Base-by-base conservation (phyloP, 306 rosid genomes). In the Dicorynia guianensis region DNA sequence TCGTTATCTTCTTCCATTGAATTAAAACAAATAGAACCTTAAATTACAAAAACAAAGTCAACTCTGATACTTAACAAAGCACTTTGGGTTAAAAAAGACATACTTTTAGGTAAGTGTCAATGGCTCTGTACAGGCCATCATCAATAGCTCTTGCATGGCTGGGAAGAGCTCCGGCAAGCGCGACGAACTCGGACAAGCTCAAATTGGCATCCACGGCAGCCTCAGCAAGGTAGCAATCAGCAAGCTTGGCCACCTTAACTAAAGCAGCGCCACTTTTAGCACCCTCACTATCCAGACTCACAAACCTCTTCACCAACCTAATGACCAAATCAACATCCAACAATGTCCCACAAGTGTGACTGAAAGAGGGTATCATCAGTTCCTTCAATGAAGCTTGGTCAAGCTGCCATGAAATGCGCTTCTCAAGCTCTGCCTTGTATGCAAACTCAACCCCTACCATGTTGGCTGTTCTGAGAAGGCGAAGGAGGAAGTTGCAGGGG, bases 81-180 rank as follows among this genome's bases (percentile, higher is more conserved):
- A 71, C 33, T 2, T 39, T 40, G 60, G 58, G 61, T 25, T 42
- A 59, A 11, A 11, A 71, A 56, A 58, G 25, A 73, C 84, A 67
- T 87, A 90, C 99, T 69, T 95, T 95, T n/a, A 95, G 93, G 50
- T 87, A 95, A 17, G 97, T 95, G 63, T 95, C 99, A 81, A 95
- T 71, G 89, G 96, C 97, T 75, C 98, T 76, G 74, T 95, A 95
- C 67, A 95, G 78, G 8, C 97, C 97, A 76, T 95, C 99, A 18
- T 95, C 93, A 0, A 85, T 74, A 8, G 97, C 89, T 30, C 99
- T 90, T 7, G 96, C 87, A 76, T 89, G 95, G 76, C 67, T 60
- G 7, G 98, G 98, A 35, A 92, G 85, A 60, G 93, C 90, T 14
- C 79, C 88, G 6, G 97, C 97, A 10, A 95, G 96, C 2, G 82